phyloP scores from a whole-genome alignment of 148 eudicot genomes.

The Silene conica region DNA sequence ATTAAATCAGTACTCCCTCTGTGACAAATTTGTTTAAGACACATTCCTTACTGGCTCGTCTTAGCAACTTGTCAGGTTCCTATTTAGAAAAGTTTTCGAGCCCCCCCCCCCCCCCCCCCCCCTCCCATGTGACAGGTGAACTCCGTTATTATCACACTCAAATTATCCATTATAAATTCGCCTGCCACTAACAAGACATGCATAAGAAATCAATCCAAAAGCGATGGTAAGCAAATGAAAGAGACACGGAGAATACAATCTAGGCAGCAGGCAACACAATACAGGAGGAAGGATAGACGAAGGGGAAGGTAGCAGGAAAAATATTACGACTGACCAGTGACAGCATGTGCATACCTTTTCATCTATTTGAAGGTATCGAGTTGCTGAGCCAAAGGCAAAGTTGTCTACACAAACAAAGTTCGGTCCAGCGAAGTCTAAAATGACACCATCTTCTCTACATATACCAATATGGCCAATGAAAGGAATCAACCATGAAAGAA shows the following conservation, averaged over 20 bases:
- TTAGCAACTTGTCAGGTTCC: neutral
- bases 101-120: too few species aligned
- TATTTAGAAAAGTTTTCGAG: too few species aligned
- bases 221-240: neutral
- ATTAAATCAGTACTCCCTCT: neutral
- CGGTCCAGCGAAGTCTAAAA: constrained; percentile 95
- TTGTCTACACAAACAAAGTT: constrained; percentile 87
- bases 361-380: constrained; percentile 67
- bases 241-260: neutral
- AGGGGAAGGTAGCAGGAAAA: neutral
- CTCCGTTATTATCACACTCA: neutral
- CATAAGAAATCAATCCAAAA: neutral
- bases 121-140: neutral
- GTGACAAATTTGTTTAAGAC: neutral
- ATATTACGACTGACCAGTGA: neutral
- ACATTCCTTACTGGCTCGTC: neutral
- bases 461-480: constrained; percentile 90
- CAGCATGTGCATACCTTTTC: constrained; percentile 47
- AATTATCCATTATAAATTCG: neutral
- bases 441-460: constrained; percentile 93
- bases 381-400: constrained; percentile 76
- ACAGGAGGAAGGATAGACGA: neutral
- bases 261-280: neutral
- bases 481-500: constrained; percentile 86
- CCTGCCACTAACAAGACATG: neutral